Conservation (phyloP, 2,329 filamentous ascomycete species). For the Capronia coronata region DNA sequence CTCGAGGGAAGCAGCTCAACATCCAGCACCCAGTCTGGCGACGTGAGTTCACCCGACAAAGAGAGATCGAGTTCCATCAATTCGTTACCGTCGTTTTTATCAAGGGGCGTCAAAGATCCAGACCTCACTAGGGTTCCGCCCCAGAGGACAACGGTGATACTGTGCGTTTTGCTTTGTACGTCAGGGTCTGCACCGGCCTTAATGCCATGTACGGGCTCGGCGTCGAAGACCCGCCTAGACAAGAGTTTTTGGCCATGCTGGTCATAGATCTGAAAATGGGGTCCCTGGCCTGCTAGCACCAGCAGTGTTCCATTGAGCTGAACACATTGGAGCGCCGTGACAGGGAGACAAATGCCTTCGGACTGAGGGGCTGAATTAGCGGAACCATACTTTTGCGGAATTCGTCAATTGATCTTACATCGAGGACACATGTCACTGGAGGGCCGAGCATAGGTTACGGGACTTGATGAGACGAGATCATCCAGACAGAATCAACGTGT, state of each 20-base stretch:
- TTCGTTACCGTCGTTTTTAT: slow-evolving; percentile 25
- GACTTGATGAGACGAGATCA: neutral
- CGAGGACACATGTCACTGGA: slow-evolving; percentile 10
- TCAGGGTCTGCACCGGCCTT: slow-evolving; percentile 9
- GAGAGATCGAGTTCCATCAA: slow-evolving; percentile 30
- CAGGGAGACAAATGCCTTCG: slow-evolving; percentile 34
- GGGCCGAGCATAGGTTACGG: neutral
- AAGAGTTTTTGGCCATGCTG: slow-evolving; percentile 37
- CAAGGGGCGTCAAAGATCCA: slow-evolving; percentile 1
- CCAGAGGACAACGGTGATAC: slow-evolving; percentile 50
- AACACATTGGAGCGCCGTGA: slow-evolving; percentile 37
- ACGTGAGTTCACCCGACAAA: slow-evolving; percentile 40
- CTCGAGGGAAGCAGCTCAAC: slow-evolving; percentile 39
- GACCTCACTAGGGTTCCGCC: slow-evolving; percentile 51
- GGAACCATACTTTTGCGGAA: neutral
- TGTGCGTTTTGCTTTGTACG: slow-evolving; percentile 12
- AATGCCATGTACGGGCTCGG: slow-evolving; percentile 20
- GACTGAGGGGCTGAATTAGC: slow-evolving; percentile 5
- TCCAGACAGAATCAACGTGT: too few relatives aligned
- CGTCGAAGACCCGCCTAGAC: slow-evolving; percentile 24
- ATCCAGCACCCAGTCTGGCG: slow-evolving; percentile 73
- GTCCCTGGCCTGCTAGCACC: slow-evolving; percentile 38
- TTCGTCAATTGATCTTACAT: neutral
- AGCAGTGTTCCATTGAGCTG: slow-evolving; percentile 29
- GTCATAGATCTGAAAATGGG: slow-evolving; percentile 32